Base-by-base conservation (phyloP, 2,329 filamentous ascomycete genomes). In the Epichloe elymi region DNA sequence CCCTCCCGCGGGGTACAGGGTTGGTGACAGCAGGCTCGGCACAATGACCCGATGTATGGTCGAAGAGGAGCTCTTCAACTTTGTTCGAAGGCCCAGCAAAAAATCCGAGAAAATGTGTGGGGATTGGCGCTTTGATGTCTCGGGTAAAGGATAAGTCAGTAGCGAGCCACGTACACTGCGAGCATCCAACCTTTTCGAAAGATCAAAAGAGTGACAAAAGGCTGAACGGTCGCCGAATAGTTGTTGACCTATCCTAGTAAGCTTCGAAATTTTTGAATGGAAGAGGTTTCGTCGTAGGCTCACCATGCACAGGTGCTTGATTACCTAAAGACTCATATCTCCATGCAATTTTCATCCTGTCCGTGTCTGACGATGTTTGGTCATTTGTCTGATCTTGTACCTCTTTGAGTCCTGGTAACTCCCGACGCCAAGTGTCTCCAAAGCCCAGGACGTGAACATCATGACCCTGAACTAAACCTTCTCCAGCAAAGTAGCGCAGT, bases 311-410 rank as follows among this genome's bases (percentile, higher is more conserved):
- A 49, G 40, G 10, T 85, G 58, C 51, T 67, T 84, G 15, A 10
- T 23, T 49, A 8, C 86, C 85, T 49, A 97, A 68, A 36, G 82
- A 79, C 67, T 97, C 90, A 69, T 98, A 98, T 65, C 93, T 79
- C 93, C 93, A 98, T 3, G 93, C 93, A 71, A 98, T 98, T 71
- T 95, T 97, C 93, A 98, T 97, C 67, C 84, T 90, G 55, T 91
- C 86, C 14, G 75, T 74, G 2, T 67, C 61, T 3, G 64, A 50
- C 39, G 73, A 70, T 35, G 74, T 58, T 51, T 65, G 57, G 54
- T 41, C 61, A 63, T 66, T 60, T 72, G 48, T 73, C 68, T 56
- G 64, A 55, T 46, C 60, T 58, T 15, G 67, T 65, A 10, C 60
- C 69, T 2, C 74, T 75, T 20, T 37, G 36, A 94, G 65, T 0